A percentile compares a stretch with the other conserved stretches of the same genome.
phyloP scores from a whole-genome alignment of 345 rosid species.

The Sonneratia alba region DNA sequence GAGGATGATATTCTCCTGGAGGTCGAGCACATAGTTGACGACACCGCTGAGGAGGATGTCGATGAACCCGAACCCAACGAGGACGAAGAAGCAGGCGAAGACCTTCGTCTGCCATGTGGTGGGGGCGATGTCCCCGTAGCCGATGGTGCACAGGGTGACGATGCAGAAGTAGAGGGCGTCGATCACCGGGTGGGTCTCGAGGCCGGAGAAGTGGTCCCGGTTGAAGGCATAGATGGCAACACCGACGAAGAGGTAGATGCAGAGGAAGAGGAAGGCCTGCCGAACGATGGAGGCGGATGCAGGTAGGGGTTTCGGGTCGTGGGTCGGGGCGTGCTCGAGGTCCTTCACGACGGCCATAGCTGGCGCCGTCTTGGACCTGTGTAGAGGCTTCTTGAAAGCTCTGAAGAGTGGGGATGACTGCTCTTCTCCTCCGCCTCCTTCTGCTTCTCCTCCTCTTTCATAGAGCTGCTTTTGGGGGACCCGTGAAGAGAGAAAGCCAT shows the following conservation, averaged over 20 bases:
- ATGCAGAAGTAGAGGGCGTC: slow-evolving; percentile 76
- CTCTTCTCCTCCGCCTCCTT: not conserved
- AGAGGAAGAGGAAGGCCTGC: slow-evolving; percentile 47
- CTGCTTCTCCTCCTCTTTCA: not conserved
- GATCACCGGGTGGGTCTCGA: slow-evolving; percentile 73
- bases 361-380: slow-evolving; percentile 70
- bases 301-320: slow-evolving; percentile 23
- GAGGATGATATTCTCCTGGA: slow-evolving; percentile 54
- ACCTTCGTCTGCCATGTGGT: slow-evolving; percentile 46
- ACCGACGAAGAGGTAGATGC: slow-evolving; percentile 48
- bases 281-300: slow-evolving; percentile 37
- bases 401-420: not conserved
- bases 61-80: slow-evolving; percentile 63
- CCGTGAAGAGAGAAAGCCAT: slow-evolving; percentile 3
- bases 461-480: not conserved
- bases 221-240: slow-evolving; percentile 50
- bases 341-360: slow-evolving; percentile 61
- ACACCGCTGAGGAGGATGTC: slow-evolving; percentile 58
- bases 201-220: slow-evolving; percentile 48
- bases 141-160: slow-evolving; percentile 79
- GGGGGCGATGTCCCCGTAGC: slow-evolving; percentile 76
- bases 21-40: slow-evolving; percentile 52
- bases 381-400: slow-evolving; percentile 25
- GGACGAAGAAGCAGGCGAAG: slow-evolving; percentile 58
- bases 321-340: slow-evolving; percentile 9